Evolutionary conservation across 2,329 filamentous ascomycete species (phyloP).

Genomic region (Fusarium albosuccineum): DNA sequence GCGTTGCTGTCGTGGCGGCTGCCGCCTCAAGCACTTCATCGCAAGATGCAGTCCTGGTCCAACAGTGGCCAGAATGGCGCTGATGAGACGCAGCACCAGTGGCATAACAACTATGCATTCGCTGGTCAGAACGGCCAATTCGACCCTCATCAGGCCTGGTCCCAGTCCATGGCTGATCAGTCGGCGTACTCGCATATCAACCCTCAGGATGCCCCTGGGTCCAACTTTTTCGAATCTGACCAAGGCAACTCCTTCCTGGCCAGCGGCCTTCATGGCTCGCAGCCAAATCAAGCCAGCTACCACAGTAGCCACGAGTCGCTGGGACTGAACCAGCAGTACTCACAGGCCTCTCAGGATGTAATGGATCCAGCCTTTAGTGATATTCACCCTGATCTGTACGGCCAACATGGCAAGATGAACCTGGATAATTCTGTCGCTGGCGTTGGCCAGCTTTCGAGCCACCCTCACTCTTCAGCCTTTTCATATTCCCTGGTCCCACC

Average conservation of each 20-base stretch:
- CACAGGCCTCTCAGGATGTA: conserved; percentile 51
- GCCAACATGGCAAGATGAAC: conserved; percentile 52
- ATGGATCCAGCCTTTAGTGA: conserved; percentile 55
- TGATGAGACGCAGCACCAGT: conserved; percentile 51
- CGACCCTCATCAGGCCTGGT: conserved; percentile 55
- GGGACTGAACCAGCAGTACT: conserved; percentile 52
- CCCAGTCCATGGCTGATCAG: conserved; percentile 53
- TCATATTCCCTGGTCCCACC: conserved; percentile 52
- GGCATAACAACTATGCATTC: conserved; percentile 53
- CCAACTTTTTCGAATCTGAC: conserved; percentile 53
- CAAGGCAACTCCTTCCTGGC: conserved; percentile 52
- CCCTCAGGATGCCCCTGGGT: conserved; percentile 48
- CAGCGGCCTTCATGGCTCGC: conserved; percentile 47
- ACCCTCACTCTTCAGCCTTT: conserved; percentile 52
- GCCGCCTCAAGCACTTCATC: conserved; percentile 35
- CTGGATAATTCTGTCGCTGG: conserved; percentile 47
- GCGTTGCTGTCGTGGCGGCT: conserved; percentile 40
- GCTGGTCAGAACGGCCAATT: conserved; percentile 53
- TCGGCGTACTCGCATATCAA: conserved; percentile 50
- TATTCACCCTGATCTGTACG: conserved; percentile 55
- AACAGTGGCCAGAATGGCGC: conserved; percentile 53
- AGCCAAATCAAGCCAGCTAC: conserved; percentile 47
- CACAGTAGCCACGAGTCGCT: conserved; percentile 50
- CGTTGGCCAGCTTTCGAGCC: conserved; percentile 49
- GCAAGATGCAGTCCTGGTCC: conserved; percentile 58